Evolutionary conservation across 768 basidiomycete species (phyloP), one percentile per base, ranked within the genome.

Genomic region (Astraeus odoratus): DNA sequence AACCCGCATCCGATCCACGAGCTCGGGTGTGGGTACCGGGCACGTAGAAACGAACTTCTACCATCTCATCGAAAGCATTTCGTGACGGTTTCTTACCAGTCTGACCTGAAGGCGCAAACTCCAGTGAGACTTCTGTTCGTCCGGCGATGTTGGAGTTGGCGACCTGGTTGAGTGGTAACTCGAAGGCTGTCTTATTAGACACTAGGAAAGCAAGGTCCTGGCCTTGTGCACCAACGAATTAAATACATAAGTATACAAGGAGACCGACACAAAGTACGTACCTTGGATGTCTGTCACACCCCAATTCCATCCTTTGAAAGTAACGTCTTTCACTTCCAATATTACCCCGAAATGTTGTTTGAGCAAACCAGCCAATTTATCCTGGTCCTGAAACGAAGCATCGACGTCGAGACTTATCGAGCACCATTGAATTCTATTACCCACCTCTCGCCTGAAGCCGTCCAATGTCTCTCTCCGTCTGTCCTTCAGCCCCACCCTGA

Each of bases 251-350:
- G 19, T n/a, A 10, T 22, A 22, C 9, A 6, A 19, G 36, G 34
- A 33, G 5, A 16, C 22, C 39, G 33, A 15, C 38, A n/a, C 12
- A 29, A 41, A 72, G 44, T n/a, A n/a, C n/a, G n/a, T 50, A 90
- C 95, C 90, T 76, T 90, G 86, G 51, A 98, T 89, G 58, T 95
- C 91, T 2, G 90, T 88, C 24, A 84, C 78, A 4, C 96, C 96
- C 96, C 96, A 98, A 63, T 99, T 98, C 92, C 92, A 98, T 1
- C 96, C 96, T 60, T 89, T 93, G 61, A 94, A 79, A 10, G 88
- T 83, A 15, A 82, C 74, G 52, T 99, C 96, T 62, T 81, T 83
- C 4, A 75, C 77, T 61, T 98, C 96, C 19, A 98, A 71, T 3
- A 86, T 79, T 47, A 95, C 71, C 34, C 76, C 78, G 67, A 92